A percentile compares a stretch with the other conserved stretches of the same genome.
These are phyloP conservation scores for Fusarium albidum DNA, from an alignment of 2,329 filamentous ascomycete species.

Conservation along the genomic window DNA sequence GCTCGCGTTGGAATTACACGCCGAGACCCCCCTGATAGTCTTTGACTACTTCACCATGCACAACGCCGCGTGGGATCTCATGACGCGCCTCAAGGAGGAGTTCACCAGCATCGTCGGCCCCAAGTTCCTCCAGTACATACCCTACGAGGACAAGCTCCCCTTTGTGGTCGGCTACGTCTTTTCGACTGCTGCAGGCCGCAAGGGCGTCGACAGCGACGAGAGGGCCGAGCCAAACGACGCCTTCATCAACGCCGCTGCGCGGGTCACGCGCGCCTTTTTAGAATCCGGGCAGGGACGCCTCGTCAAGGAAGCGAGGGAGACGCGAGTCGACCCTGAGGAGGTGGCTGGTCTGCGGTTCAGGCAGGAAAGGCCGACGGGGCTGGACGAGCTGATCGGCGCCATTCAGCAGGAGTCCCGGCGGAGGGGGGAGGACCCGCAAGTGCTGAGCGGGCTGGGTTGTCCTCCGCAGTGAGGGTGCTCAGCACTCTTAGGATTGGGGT, in stretches of 20 bases:
- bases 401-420: too few relatives aligned
- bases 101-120: neutral
- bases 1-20: slow-evolving; percentile 11
- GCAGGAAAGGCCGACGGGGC: neutral
- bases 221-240: neutral
- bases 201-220: neutral
- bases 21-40: slow-evolving; percentile 2
- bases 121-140: slow-evolving; percentile 5
- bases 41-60: slow-evolving; percentile 29
- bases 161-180: slow-evolving; percentile 44
- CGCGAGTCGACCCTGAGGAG: neutral
- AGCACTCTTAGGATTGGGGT: too few relatives aligned
- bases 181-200: slow-evolving; percentile 17
- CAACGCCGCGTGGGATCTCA: slow-evolving; percentile 7
- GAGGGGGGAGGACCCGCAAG: too few relatives aligned
- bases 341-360: neutral
- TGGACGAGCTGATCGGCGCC: neutral
- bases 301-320: slow-evolving; percentile 2
- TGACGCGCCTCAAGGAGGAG: slow-evolving; percentile 4
- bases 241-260: slow-evolving; percentile 3
- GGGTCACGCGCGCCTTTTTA: slow-evolving; percentile 1
- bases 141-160: slow-evolving; percentile 8
- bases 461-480: too few relatives aligned
- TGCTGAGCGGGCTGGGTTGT: too few relatives aligned
- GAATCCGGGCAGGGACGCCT: neutral